Evolutionary conservation across 2,329 filamentous ascomycete genomes (phyloP).

Genomic region (Lomentospora prolificans): DNA sequence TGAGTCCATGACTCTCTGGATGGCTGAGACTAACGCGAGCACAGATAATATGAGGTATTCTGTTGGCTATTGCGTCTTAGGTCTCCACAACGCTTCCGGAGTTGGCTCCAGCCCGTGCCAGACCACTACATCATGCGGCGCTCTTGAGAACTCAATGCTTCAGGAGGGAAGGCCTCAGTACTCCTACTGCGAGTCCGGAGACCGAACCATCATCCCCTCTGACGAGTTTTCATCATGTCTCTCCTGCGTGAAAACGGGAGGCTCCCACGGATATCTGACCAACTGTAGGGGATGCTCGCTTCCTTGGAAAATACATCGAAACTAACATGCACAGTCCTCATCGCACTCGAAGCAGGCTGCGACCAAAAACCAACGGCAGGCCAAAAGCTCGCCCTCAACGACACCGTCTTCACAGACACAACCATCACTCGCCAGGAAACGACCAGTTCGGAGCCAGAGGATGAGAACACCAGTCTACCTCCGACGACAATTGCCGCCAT

Average conservation of each 20-base stretch:
- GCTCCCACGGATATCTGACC: slow-evolving; percentile 31
- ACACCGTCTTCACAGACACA: slow-evolving; percentile 32
- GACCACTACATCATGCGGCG: slow-evolving; percentile 40
- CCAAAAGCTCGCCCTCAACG: slow-evolving; percentile 28
- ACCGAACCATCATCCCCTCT: slow-evolving; percentile 23
- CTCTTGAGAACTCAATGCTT: slow-evolving; percentile 29
- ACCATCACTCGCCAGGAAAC: slow-evolving; percentile 16
- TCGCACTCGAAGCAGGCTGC: slow-evolving; percentile 42
- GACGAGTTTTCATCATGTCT: slow-evolving; percentile 13
- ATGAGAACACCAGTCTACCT: background rate
- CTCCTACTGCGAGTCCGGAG: slow-evolving; percentile 35
- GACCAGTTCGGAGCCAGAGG: background rate
- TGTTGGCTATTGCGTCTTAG: slow-evolving; percentile 42
- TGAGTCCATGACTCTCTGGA: background rate
- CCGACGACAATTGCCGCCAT: slow-evolving; percentile 9
- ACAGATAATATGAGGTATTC: slow-evolving; percentile 46
- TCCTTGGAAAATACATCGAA: background rate
- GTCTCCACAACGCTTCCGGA: slow-evolving; percentile 36
- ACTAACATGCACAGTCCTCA: slow-evolving; percentile 26
- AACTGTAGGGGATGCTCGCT: slow-evolving; percentile 32
- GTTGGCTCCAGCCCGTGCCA: slow-evolving; percentile 37
- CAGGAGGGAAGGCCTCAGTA: slow-evolving; percentile 27
- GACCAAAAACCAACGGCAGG: slow-evolving; percentile 32
- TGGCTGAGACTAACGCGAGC: background rate
- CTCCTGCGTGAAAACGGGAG: slow-evolving; percentile 31